Percentiles rank a stretch among this genome's conserved stretches.
Conservation (phyloP, 805 yeast species). For the Lachancea cidri region DNA sequence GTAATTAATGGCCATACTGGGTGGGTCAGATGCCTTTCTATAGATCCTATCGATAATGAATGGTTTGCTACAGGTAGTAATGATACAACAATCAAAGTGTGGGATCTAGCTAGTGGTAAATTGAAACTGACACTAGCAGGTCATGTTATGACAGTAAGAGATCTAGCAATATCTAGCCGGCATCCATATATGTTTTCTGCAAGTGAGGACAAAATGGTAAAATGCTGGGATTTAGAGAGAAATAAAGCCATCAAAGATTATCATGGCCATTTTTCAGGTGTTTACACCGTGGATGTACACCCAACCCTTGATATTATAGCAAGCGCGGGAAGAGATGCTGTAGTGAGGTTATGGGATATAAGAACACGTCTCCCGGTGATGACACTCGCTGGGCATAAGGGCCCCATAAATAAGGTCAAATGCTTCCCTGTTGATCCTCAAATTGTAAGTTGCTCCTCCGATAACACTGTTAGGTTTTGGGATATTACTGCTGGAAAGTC, state of each 20-base stretch:
- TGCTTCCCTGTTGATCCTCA: constrained; percentile 80
- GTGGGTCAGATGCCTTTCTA: constrained; percentile 77
- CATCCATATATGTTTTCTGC: constrained; percentile 89
- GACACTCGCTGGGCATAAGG: constrained; percentile 76
- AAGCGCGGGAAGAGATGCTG: constrained; percentile 86
- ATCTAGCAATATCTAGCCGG: constrained; percentile 61
- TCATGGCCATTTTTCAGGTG: constrained; percentile 91
- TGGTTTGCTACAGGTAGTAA: constrained; percentile 92
- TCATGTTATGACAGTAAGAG: constrained; percentile 84
- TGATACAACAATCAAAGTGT: constrained; percentile 82
- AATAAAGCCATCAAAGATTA: constrained; percentile 78
- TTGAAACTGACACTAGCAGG: constrained; percentile 79
- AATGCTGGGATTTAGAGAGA: constrained; percentile 94
- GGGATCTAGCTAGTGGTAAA: constrained; percentile 77
- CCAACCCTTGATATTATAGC: constrained; percentile 79
- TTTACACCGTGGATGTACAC: constrained; percentile 77
- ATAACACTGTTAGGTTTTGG: constrained; percentile 84
- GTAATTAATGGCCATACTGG: constrained; percentile 89
- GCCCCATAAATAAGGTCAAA: constrained; percentile 63
- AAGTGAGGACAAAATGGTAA: constrained; percentile 86
- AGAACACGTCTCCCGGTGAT: constrained; percentile 70
- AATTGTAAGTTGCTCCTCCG: constrained; percentile 75
- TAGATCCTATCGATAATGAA: constrained; percentile 74
- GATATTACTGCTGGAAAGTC: constrained; percentile 75
- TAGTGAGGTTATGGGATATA: constrained; percentile 90